Evolutionary conservation across 371 early-diverging fungal species (phyloP), one percentile per base, ranked within the genome.

Genomic region (Apophysomyces variabilis): DNA sequence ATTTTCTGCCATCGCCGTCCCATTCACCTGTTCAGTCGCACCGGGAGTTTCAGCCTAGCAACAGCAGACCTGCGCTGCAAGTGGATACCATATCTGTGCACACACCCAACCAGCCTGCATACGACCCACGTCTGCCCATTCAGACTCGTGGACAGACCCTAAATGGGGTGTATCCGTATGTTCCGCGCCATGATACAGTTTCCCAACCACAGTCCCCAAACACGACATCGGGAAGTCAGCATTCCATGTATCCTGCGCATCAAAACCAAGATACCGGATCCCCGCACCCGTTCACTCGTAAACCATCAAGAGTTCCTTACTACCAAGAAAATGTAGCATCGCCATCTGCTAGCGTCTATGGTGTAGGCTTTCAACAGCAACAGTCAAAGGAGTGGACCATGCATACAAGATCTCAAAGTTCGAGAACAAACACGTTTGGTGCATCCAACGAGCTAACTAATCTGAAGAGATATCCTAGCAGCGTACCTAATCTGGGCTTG

Each of bases 1-100:
- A 82, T 46, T 82, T 76, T 62, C 61, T 82, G 38, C 83, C 83
- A 26, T 82, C 83, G 9, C 83, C 83, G 18, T 77, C 83, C 1
- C 83, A 76, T 57, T 78, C 83, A 18, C 82, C 82, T 38, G 54
- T 50, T 21, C 54, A 16, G 8, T 50, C 54, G 7, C 54, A 50
- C 21, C 54, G 54, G 8, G 54, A 50, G 16, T 8, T 50, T 21
- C 54, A 16, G 21, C 21, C 32, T 26, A 26, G 54, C 54, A 50
- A 16, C 16, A 26, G 54, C 54, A 26, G 11, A 7, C 16, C n/a
- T n/a, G 11, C 11, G 32, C 54, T 9, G 8, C 54, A 16, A 50
- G 21, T 26, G 4, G 54, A 50, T 21, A 26, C 54, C n/a, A 26
- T 50, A 26, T 50, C 54, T 9, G 54, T 50, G 35, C 54, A 50